A percentile compares a stretch with the other conserved stretches of the same genome.
Conservation (phyloP, 495 filamentous ascomycete species). For the Podospora pseudopauciseta region DNA sequence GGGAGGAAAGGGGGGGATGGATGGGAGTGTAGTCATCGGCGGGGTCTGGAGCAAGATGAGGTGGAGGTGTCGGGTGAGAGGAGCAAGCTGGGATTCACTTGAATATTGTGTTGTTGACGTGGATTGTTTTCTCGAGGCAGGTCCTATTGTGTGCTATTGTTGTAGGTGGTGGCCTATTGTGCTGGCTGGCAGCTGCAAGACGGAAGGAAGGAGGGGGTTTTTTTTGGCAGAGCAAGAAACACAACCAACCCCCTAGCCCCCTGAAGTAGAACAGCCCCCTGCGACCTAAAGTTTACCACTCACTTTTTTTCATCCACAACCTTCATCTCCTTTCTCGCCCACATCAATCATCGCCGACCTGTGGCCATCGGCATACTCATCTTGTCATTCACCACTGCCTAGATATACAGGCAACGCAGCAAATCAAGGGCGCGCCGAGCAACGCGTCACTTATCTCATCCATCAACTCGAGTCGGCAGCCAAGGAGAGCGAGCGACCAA, state of each 20-base stretch:
- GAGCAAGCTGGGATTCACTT: not conserved
- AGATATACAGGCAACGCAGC: not conserved
- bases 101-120: not conserved
- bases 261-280: not conserved
- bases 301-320: not conserved
- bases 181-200: not conserved
- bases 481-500: constrained; percentile 6
- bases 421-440: not conserved
- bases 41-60: not conserved
- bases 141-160: not conserved
- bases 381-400: not conserved
- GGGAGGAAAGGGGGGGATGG: too few species aligned
- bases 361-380: not conserved
- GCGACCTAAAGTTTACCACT: constrained; percentile 5
- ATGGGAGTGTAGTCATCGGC: not conserved
- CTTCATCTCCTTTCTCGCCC: not conserved
- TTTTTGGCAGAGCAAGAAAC: constrained; percentile 1
- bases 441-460: constrained; percentile 6
- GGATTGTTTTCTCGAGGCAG: not conserved
- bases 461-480: constrained; percentile 1
- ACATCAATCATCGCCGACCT: not conserved
- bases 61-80: too few species aligned
- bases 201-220: not conserved
- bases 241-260: not conserved
- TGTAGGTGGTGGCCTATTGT: too few species aligned